Conservation (phyloP, 2,329 filamentous ascomycete genomes). For the Alternaria conjuncta region DNA sequence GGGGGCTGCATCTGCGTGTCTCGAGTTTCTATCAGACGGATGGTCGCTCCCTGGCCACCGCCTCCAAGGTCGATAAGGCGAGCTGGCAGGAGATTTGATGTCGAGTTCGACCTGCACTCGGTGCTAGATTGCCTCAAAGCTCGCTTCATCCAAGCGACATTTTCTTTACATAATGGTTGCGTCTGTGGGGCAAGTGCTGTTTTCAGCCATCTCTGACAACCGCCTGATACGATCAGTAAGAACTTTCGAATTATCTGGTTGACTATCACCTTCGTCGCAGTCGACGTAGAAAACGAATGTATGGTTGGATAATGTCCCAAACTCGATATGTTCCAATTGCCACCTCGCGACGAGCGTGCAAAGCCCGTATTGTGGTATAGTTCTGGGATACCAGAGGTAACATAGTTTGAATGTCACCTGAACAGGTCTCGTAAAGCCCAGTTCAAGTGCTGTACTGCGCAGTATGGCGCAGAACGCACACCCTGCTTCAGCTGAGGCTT, state of each 20-base stretch:
- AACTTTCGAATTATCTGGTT: too few relatives aligned
- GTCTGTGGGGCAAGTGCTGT: not conserved
- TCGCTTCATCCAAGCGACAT: not conserved
- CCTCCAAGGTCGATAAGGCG: not conserved
- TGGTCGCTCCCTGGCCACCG: not conserved
- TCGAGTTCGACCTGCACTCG: too few relatives aligned
- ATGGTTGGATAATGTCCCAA: too few relatives aligned
- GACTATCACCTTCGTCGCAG: not conserved
- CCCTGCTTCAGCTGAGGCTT: not conserved
- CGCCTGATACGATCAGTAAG: not conserved
- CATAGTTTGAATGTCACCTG: too few relatives aligned
- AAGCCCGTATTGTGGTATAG: too few relatives aligned
- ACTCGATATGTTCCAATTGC: too few relatives aligned
- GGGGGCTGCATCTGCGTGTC: not conserved
- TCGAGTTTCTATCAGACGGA: not conserved
- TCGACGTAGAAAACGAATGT: too few relatives aligned
- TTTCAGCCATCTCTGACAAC: not conserved
- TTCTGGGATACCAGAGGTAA: too few relatives aligned
- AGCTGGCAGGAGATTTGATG: not conserved
- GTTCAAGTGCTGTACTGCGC: too few relatives aligned
- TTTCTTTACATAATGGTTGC: not conserved
- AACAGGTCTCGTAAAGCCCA: too few relatives aligned
- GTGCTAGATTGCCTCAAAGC: too few relatives aligned
- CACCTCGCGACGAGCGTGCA: too few relatives aligned
- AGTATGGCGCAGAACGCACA: not conserved